These are phyloP conservation scores for Fraxinus latifolia DNA, from an alignment of 305 asterid genomes.

Conservation along the genomic window DNA sequence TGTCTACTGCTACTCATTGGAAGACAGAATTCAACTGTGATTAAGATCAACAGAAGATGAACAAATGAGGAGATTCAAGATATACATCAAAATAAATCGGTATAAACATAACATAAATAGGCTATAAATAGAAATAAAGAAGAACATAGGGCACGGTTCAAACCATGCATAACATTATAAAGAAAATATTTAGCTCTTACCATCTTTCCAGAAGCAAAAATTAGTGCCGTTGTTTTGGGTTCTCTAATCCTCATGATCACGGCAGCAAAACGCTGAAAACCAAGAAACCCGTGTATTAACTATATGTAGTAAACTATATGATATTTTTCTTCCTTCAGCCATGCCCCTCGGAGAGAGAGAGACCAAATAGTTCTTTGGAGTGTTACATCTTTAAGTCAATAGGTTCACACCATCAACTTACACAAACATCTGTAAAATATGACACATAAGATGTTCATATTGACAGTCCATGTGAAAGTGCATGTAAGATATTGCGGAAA, in stretches of 20 bases:
- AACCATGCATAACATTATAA: not conserved
- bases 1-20: not conserved
- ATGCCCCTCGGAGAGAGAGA: not conserved
- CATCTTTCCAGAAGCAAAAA: slow-evolving; percentile 87
- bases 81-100: not conserved
- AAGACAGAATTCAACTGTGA: not conserved
- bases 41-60: not conserved
- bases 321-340: not conserved
- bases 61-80: not conserved
- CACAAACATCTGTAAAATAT: not conserved
- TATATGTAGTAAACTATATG: not conserved
- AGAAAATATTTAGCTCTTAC: slow-evolving; percentile 37
- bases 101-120: not conserved
- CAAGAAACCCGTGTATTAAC: slow-evolving; percentile 19
- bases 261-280: slow-evolving; percentile 82
- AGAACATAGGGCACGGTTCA: not conserved
- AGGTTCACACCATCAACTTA: not conserved
- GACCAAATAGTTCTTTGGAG: not conserved
- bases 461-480: not conserved
- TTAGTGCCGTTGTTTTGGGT: slow-evolving; percentile 78
- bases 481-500: not conserved
- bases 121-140: slow-evolving; percentile 3
- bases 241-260: slow-evolving; percentile 89
- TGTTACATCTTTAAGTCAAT: not conserved
- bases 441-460: not conserved